A percentile compares a stretch with the other conserved stretches of the same genome.
phyloP scores from a whole-genome alignment of 2,329 filamentous ascomycete genomes.

The Curvularia lunata region DNA sequence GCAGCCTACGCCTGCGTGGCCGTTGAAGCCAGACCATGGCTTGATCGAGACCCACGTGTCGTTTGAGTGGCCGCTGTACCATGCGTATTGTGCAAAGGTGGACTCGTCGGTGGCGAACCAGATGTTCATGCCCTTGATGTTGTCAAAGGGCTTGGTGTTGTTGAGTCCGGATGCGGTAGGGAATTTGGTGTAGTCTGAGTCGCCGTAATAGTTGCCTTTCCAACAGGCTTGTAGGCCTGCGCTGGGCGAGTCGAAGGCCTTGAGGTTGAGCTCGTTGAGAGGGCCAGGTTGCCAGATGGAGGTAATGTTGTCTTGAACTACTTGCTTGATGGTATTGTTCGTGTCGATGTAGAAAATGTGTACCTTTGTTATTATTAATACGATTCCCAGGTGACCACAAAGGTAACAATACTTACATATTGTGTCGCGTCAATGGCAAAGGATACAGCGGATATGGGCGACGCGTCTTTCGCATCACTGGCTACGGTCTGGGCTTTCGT shows the following conservation, averaged over 20 bases:
- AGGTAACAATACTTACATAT: slow-evolving; percentile 37
- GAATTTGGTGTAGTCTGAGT: slow-evolving; percentile 49
- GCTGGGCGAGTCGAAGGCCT: slow-evolving; percentile 88
- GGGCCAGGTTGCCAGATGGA: slow-evolving; percentile 50
- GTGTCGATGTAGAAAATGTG: slow-evolving; percentile 53
- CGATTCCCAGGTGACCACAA: not conserved
- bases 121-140: slow-evolving; percentile 51
- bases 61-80: slow-evolving; percentile 47
- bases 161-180: slow-evolving; percentile 37
- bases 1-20: slow-evolving; percentile 54
- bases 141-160: slow-evolving; percentile 33
- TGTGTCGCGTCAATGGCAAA: slow-evolving; percentile 48
- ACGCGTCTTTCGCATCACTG: slow-evolving; percentile 53
- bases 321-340: slow-evolving; percentile 50
- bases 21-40: slow-evolving; percentile 50
- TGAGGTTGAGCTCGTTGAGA: slow-evolving; percentile 74
- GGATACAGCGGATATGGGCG: slow-evolving; percentile 53
- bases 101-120: slow-evolving; percentile 52
- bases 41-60: slow-evolving; percentile 47
- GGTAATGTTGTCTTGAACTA: slow-evolving; percentile 49
- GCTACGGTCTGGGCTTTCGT: slow-evolving; percentile 49
- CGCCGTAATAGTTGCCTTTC: slow-evolving; percentile 69
- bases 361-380: slow-evolving; percentile 30
- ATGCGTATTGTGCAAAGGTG: slow-evolving; percentile 52
- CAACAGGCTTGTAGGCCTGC: slow-evolving; percentile 81